Base-by-base conservation (phyloP, 805 yeast species). In the Saturnispora quitensis region DNA sequence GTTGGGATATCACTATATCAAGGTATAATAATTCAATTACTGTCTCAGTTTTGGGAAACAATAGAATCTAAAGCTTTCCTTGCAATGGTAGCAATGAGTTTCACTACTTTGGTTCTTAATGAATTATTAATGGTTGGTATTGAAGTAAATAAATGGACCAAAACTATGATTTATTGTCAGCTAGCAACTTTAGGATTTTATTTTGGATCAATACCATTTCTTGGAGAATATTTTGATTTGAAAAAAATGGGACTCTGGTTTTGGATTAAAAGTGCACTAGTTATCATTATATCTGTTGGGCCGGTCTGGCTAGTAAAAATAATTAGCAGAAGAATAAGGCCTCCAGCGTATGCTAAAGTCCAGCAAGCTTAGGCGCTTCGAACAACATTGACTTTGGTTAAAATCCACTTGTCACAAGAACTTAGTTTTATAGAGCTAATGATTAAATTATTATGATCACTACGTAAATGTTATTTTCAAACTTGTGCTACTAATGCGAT, bases 271-370 rank as follows among this genome's bases (percentile, higher is more conserved):
- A 67, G 79, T 6, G 66, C 74, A 2, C 70, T 84, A 8, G 82
- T 87, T 12, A 68, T 90, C 40, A 73, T 80, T 0, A 70, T 87
- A 4, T 84, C 96, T 6, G 72, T 91, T 52, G 67, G 89, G 36
- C 99, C 99, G 0, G 95, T 91, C 1, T 91, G 97, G 97, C 70
- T 84, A 2, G 82, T 83, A 3, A 87, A 87, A 66, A 74, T 86
- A 4, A 70, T 91, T 17, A 81, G 84, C 62, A 76, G 96, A 56
- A 81, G 73, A 55, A 67, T 93, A 52, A 80, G 89, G 58, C 98
- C 99, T 3, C 99, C 99, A 33, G 89, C 88, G 62, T 93, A 93
- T 66, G 97, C 97, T 8, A 93, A 93, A 67, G 98, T 93, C 42
- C 98, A 90, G 66, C 93, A 86, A 55, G 83, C 77, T 51, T 82